Percentiles rank a stretch among this genome's conserved stretches.
Evolutionary conservation across 306 rosid species (phyloP).

Genomic region (Luffa acutangula): DNA sequence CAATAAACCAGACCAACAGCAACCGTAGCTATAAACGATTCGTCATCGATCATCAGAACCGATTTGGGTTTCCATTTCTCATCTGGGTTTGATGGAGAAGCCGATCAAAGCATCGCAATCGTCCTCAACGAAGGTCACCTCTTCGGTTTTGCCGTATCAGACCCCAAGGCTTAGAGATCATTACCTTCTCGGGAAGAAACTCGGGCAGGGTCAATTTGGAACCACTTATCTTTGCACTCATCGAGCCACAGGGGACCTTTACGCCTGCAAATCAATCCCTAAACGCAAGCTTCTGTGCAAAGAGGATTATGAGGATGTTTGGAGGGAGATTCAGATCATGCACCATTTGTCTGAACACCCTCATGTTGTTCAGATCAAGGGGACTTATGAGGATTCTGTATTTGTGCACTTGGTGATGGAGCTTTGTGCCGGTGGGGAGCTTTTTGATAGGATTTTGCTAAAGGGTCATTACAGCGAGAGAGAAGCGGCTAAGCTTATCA

Average conservation of each 20-base stretch:
- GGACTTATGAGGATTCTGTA: constrained; percentile 73
- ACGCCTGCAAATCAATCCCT: constrained; percentile 87
- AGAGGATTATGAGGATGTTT: constrained; percentile 77
- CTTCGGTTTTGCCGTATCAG: constrained; percentile 51
- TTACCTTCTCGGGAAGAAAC: constrained; percentile 70
- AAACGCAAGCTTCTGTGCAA: constrained; percentile 63
- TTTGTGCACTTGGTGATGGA: constrained; percentile 88
- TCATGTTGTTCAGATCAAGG: constrained; percentile 60
- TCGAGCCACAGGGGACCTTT: constrained; percentile 35
- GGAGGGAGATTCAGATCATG: constrained; percentile 97
- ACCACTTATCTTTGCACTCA: constrained; percentile 63
- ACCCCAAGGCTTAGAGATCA: constrained; percentile 63
- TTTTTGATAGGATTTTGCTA: constrained; percentile 69
- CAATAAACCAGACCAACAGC: background rate
- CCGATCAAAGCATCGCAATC: constrained; percentile 38
- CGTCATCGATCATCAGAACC: background rate
- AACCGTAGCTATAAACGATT: background rate
- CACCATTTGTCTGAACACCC: constrained; percentile 73
- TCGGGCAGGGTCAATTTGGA: constrained; percentile 80
- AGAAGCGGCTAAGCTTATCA: constrained; percentile 69
- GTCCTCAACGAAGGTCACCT: constrained; percentile 6
- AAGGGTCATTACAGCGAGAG: constrained; percentile 86
- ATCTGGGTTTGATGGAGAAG: constrained; percentile 5
- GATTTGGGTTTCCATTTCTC: background rate
- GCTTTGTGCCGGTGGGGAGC: constrained; percentile 80